Evolutionary conservation across 2,329 filamentous ascomycete species (phyloP).

Genomic region (Curvularia sp.): DNA sequence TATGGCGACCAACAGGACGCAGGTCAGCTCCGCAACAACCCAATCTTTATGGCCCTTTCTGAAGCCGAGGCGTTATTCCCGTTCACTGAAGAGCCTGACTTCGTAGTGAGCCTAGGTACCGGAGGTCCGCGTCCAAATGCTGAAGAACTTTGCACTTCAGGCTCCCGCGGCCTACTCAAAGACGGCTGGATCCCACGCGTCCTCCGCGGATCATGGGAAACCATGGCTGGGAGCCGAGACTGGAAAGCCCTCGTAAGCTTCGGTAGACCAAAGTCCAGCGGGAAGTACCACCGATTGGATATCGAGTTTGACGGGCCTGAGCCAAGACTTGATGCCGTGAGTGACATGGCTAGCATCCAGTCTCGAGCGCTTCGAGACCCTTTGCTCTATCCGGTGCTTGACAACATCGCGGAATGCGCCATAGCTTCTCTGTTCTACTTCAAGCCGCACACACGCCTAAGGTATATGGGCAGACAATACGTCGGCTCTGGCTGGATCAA

Average conservation of each 20-base stretch:
- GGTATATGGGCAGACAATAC: not conserved
- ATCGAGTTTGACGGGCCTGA: not conserved
- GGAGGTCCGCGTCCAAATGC: not conserved
- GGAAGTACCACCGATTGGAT: not conserved
- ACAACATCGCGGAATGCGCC: not conserved
- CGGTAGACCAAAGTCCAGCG: not conserved
- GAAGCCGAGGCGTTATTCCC: constrained; percentile 1
- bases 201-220: not conserved
- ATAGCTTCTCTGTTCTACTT: constrained; percentile 1
- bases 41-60: not conserved
- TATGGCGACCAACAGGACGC: not conserved
- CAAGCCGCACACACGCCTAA: not conserved
- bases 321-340: constrained; percentile 1
- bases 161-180: constrained; percentile 1
- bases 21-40: not conserved
- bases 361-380: not conserved
- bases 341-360: constrained; percentile 1
- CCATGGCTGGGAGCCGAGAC: not conserved
- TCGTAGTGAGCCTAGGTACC: not conserved
- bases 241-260: not conserved
- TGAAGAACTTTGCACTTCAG: not conserved
- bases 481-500: constrained; percentile 1
- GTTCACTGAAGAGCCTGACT: constrained; percentile 1
- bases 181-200: constrained; percentile 1
- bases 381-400: not conserved